A percentile compares a stretch with the other conserved stretches of the same genome.
Evolutionary conservation across 352 stramenopile genomes (phyloP).

Genomic region (Phytopythium cucurbitacearum): DNA sequence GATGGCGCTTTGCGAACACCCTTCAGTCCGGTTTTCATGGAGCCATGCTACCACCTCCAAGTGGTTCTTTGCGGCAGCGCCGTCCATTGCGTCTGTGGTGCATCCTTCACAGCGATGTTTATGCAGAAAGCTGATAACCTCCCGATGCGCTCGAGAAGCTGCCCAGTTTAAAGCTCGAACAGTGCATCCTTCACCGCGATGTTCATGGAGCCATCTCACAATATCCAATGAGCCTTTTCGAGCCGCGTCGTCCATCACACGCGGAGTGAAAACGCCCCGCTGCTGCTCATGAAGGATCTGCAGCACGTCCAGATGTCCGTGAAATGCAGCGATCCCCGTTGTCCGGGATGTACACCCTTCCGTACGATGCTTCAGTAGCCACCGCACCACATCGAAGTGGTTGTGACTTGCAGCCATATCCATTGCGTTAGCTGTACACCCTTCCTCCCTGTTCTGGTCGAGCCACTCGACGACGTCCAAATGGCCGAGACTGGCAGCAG

Average conservation of each 20-base stretch:
- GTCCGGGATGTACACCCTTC: constrained; percentile 2
- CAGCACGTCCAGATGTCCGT: constrained; percentile 16
- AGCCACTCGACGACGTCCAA: constrained; percentile 21
- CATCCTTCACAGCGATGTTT: constrained; percentile 21
- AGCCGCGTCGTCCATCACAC: constrained; percentile 18
- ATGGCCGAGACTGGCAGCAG: constrained; percentile 18
- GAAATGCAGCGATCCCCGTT: constrained; percentile 10
- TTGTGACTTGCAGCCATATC: constrained; percentile 23
- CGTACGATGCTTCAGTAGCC: constrained; percentile 9
- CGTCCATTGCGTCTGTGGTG: constrained; percentile 23
- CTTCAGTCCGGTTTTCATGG: constrained; percentile 1
- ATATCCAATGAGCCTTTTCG: constrained; percentile 12
- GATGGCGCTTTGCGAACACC: constrained; percentile 12
- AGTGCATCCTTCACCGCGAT: neutral
- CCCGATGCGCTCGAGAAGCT: neutral
- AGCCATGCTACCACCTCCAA: constrained; percentile 1
- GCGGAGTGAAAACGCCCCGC: constrained; percentile 14
- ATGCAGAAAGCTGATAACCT: neutral
- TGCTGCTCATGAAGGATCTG: constrained; percentile 20
- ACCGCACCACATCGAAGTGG: constrained; percentile 24
- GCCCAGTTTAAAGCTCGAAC: neutral
- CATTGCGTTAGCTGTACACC: constrained; percentile 28
- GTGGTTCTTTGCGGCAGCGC: constrained; percentile 10
- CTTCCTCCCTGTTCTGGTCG: constrained; percentile 17
- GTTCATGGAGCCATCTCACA: neutral